A percentile compares a stretch with the other conserved stretches of the same genome.
phyloP scores from a whole-genome alignment of 2,329 filamentous ascomycete genomes.

The Pyrenophora teres region DNA sequence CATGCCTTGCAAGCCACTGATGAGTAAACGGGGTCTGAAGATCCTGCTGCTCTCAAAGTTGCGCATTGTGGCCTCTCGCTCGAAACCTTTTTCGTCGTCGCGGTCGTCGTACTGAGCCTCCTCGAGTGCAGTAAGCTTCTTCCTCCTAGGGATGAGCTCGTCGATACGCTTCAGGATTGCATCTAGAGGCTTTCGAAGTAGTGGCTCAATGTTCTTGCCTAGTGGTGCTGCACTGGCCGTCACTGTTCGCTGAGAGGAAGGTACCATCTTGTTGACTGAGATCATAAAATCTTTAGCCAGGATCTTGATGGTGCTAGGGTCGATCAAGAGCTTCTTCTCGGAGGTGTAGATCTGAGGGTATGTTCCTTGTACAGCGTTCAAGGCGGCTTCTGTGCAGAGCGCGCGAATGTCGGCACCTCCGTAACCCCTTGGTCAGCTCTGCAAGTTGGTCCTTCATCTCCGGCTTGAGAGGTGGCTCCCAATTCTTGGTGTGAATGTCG shows the following conservation, averaged over 20 bases:
- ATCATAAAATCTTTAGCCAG: conserved; percentile 96
- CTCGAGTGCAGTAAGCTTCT: conserved; percentile 85
- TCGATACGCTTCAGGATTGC: conserved; percentile 73
- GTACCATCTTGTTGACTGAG: conserved; percentile 93
- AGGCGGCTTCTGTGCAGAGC: conserved; percentile 90
- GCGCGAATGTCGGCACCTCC: conserved; percentile 94
- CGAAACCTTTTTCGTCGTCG: conserved; percentile 81
- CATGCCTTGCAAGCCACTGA: conserved; percentile 85
- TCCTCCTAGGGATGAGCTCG: conserved; percentile 79
- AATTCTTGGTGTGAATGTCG: conserved; percentile 93
- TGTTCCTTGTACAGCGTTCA: conserved; percentile 93
- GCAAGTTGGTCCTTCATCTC: conserved; percentile 83
- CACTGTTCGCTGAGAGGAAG: conserved; percentile 88
- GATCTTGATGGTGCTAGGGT: conserved; percentile 81
- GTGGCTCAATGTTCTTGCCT: conserved; percentile 77
- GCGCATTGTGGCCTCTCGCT: conserved; percentile 74
- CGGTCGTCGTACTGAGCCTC: conserved; percentile 93
- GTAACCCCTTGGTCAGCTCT: conserved; percentile 91
- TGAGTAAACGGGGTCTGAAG: conserved; percentile 84
- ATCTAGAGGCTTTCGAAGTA: conserved; percentile 73
- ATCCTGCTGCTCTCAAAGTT: conserved; percentile 82
- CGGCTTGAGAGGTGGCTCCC: conserved; percentile 76
- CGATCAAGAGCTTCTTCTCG: conserved; percentile 85
- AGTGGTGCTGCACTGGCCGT: conserved; percentile 83
- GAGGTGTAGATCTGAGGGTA: conserved; percentile 97